Conservation (phyloP, 225 moss, liverwort and hornwort species). For the Rhytidiadelphus loreus region DNA sequence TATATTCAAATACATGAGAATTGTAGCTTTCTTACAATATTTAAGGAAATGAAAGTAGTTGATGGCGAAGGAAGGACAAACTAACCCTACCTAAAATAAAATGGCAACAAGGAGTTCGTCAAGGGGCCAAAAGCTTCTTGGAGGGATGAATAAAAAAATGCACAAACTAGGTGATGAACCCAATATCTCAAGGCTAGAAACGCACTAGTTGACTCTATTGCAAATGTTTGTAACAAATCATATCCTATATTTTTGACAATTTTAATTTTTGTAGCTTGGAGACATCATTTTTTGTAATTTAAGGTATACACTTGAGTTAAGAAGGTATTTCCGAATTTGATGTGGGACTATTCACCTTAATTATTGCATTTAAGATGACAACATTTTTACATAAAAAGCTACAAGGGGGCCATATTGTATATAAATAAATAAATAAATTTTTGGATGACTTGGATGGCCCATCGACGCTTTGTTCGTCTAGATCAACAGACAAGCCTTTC, state of each 20-base stretch:
- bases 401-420: too few relatives aligned
- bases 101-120: neutral
- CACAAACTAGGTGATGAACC: neutral
- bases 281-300: too few relatives aligned
- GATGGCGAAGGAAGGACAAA: neutral
- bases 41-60: neutral
- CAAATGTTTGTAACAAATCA: neutral
- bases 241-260: neutral
- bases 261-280: neutral
- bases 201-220: accelerated
- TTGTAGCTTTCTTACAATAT: neutral
- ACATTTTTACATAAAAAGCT: too few relatives aligned
- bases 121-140: neutral
- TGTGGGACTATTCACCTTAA: too few relatives aligned
- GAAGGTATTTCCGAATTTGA: too few relatives aligned
- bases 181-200: neutral
- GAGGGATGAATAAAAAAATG: accelerated
- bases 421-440: too few relatives aligned
- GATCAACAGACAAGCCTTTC: too few relatives aligned
- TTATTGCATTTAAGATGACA: too few relatives aligned
- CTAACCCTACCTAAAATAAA: neutral
- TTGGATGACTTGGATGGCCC: too few relatives aligned
- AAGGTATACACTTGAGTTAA: too few relatives aligned
- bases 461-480: too few relatives aligned
- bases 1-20: neutral